Percentiles rank a stretch among this genome's conserved stretches.
Evolutionary conservation across 129 eudicot species (phyloP).

Genomic region (Mikania micrantha): DNA sequence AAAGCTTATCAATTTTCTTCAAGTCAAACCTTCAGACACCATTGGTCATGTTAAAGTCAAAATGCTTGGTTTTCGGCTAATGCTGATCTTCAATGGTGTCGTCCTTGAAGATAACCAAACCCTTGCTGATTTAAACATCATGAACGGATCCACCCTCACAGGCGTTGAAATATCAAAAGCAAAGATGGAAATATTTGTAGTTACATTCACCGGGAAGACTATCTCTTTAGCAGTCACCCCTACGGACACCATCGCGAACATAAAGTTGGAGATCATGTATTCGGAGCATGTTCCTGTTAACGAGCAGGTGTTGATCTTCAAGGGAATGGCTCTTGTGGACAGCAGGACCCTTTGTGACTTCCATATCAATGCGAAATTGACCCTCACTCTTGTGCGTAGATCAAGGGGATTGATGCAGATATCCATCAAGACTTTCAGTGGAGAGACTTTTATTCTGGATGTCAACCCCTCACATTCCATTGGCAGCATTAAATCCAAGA

Average conservation of each 20-base stretch:
- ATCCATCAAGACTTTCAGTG: not conserved
- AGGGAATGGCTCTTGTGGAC: slow-evolving; percentile 4
- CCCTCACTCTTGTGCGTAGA: not conserved
- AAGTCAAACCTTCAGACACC: no score
- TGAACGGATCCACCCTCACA: not conserved
- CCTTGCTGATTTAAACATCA: not conserved
- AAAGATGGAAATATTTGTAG: not conserved
- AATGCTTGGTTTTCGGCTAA: no score
- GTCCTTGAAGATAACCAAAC: no score
- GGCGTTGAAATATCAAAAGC: no score
- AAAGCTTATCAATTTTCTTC: no score
- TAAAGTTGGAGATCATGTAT: not conserved
- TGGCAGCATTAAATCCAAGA: not conserved
- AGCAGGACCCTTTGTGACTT: not conserved
- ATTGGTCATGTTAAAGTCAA: no score
- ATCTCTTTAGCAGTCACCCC: not conserved
- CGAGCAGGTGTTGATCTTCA: slow-evolving; percentile 13
- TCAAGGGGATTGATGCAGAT: not conserved
- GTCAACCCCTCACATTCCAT: not conserved
- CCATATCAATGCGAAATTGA: slow-evolving; percentile 9
- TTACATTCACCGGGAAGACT: not conserved
- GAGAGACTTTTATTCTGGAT: not conserved
- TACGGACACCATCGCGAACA: not conserved
- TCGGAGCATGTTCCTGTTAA: not conserved
- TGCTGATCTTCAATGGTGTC: no score